Base-by-base conservation (phyloP, 139 green algal genomes). In the Spirogloea muscicola region DNA sequence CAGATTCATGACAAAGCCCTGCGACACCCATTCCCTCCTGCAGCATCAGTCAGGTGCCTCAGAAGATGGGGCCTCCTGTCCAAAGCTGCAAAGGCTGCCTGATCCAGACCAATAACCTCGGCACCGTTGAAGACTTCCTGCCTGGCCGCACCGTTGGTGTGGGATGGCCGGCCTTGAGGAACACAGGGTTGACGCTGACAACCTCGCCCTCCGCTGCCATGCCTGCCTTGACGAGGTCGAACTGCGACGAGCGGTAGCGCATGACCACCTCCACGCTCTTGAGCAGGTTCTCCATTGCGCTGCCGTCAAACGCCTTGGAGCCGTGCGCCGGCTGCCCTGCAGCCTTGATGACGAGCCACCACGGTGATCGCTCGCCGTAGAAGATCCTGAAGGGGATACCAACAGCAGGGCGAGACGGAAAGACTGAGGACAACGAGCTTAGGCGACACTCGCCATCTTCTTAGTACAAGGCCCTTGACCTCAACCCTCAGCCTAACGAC, bases 1-100 rank as follows among this genome's bases (percentile, higher is more conserved):
- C 51, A 77, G 9, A 41, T 77, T 77, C 37, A 77, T 77, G 9
- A 57, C 68, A 29, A 38, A 68, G 21, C 51, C 67, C 64, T 71
- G 10, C 38, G n/a, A n/a, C n/a, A n/a, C n/a, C n/a, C n/a, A n/a
- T n/a, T n/a, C n/a, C n/a, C n/a, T n/a, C n/a, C n/a, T n/a, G n/a
- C n/a, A n/a, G n/a, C n/a, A n/a, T n/a, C n/a, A n/a, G n/a, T n/a
- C n/a, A n/a, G n/a, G n/a, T n/a, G n/a, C n/a, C n/a, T n/a, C n/a
- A n/a, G n/a, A n/a, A n/a, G n/a, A n/a, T n/a, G n/a, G n/a, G n/a
- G n/a, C n/a, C n/a, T n/a, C n/a, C n/a, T n/a, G n/a, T n/a, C n/a
- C n/a, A n/a, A n/a, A n/a, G n/a, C n/a, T n/a, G n/a, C n/a, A n/a
- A n/a, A n/a, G n/a, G n/a, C n/a, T n/a, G n/a, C n/a, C n/a, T n/a